Evolutionary conservation across 768 basidiomycete genomes (phyloP), one percentile per base, ranked within the genome.

Genomic region (Termitomyces sp.): DNA sequence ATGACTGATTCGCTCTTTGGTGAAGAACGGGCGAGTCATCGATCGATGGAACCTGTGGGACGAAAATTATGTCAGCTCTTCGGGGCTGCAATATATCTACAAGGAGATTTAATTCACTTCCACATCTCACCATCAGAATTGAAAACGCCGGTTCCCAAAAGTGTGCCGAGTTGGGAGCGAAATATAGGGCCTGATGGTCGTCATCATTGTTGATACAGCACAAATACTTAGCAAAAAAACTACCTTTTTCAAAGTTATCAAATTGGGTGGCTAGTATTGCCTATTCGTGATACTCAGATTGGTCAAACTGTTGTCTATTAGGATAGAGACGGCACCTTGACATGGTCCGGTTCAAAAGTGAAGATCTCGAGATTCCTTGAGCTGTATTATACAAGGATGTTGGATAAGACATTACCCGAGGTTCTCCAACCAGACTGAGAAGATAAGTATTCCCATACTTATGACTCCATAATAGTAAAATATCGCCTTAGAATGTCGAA

Each of bases 21-120:
- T 78, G 70, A 90, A 89, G 72, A 89, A 88, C 0, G 87, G 87
- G 0, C 88, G 80, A 0, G 85, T 83, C 72, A 89, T 85, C 3
- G 75, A 63, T 7, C 86, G 81, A 66, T 88, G 86, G 60, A 86
- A 79, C 65, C 85, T 80, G 32, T 51, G 25, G 25, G 34, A 65
- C 42, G 16, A 41, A 53, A 44, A 50, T 46, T 44, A 21, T 23
- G 27, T 45, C 25, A 45, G 11, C 12, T n/a, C n/a, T 12, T 45
- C 23, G 34, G 8, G 2, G 16, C n/a, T 5, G 12, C 30, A 16
- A 37, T n/a, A 6, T 17, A n/a, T 30, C n/a, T 12, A 19, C 2
- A 39, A 14, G 34, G 43, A 32, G 23, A 25, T 35, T n/a, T 7
- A 1, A 40, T 45, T 28, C 12, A 86, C 83, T 83, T 89, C 88